Percentiles rank a stretch among this genome's conserved stretches.
These are phyloP conservation scores for Candida germanica DNA, from an alignment of 805 yeast genomes.

Conservation along the genomic window DNA sequence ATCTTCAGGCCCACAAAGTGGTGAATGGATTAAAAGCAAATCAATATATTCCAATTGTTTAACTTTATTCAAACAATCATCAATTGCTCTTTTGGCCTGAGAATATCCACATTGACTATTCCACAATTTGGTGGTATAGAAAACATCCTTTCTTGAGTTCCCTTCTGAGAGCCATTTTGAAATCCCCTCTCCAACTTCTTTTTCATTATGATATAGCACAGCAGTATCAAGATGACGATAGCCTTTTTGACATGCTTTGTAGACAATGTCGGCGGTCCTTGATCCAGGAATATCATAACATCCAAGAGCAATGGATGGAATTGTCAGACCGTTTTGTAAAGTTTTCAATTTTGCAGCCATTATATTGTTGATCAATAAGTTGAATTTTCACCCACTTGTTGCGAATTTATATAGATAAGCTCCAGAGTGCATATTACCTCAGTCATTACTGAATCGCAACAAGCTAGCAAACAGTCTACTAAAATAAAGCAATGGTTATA, in stretches of 20 bases:
- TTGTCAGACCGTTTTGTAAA: slow-evolving; percentile 28
- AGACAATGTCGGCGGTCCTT: slow-evolving; percentile 42
- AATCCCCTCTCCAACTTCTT: slow-evolving; percentile 64
- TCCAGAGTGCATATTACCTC: background rate
- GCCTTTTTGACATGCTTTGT: slow-evolving; percentile 60
- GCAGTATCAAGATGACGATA: slow-evolving; percentile 78
- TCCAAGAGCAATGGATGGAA: slow-evolving; percentile 52
- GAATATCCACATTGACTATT: slow-evolving; percentile 59
- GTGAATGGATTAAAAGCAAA: slow-evolving; percentile 62
- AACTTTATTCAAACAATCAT: slow-evolving; percentile 50
- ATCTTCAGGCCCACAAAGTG: slow-evolving; percentile 38
- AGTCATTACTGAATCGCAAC: too few relatives aligned
- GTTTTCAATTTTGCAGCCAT: slow-evolving; percentile 12
- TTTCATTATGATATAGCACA: slow-evolving; percentile 64
- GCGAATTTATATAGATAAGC: background rate
- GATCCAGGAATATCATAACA: slow-evolving; percentile 40
- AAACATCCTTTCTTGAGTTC: slow-evolving; percentile 28
- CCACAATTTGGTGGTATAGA: slow-evolving; percentile 72
- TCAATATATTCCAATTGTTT: slow-evolving; percentile 65
- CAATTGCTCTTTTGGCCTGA: slow-evolving; percentile 56
- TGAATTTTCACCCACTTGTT: background rate
- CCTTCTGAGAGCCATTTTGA: slow-evolving; percentile 35
- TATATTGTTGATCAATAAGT: too few relatives aligned
- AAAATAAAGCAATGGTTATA: too few relatives aligned
- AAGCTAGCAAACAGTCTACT: too few relatives aligned